phyloP scores from a whole-genome alignment of 768 basidiomycete species.

The Rossbeevera mucosa region DNA sequence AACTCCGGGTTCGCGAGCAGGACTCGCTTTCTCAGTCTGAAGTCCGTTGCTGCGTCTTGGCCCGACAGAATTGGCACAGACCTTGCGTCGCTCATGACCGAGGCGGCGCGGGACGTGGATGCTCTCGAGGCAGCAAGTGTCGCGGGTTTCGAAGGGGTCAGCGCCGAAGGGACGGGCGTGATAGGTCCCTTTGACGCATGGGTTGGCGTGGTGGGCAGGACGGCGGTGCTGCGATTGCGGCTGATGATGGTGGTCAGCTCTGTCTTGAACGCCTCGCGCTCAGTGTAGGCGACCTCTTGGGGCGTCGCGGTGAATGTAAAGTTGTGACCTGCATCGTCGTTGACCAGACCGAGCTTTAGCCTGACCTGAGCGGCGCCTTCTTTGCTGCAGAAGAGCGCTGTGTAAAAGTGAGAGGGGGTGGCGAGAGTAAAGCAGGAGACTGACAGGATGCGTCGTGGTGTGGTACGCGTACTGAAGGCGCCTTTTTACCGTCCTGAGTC shows the following conservation, averaged over 20 bases:
- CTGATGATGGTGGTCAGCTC: constrained; percentile 75
- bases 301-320: constrained; percentile 72
- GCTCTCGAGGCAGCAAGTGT: constrained; percentile 38
- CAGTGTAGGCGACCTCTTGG: constrained; percentile 54
- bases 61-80: constrained; percentile 50
- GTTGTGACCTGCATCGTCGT: constrained; percentile 71
- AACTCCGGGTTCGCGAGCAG: constrained; percentile 75
- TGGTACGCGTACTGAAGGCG: constrained; percentile 59
- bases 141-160: constrained; percentile 24
- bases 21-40: constrained; percentile 73
- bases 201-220: constrained; percentile 16
- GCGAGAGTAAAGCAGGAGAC: constrained; percentile 22
- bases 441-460: constrained; percentile 59
- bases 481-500: constrained; percentile 68
- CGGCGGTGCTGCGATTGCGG: constrained; percentile 51
- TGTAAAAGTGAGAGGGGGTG: constrained; percentile 1
- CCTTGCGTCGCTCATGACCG: constrained; percentile 52
- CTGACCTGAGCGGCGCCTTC: constrained; percentile 75
- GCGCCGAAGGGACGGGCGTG: constrained; percentile 6
- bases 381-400: constrained; percentile 84
- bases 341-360: constrained; percentile 66
- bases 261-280: constrained; percentile 80
- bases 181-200: constrained; percentile 25
- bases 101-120: constrained; percentile 57
- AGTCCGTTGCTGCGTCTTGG: constrained; percentile 60